These are phyloP conservation scores for Rhododendron griersonianum DNA, from an alignment of 148 eudicot species.

Conservation along the genomic window DNA sequence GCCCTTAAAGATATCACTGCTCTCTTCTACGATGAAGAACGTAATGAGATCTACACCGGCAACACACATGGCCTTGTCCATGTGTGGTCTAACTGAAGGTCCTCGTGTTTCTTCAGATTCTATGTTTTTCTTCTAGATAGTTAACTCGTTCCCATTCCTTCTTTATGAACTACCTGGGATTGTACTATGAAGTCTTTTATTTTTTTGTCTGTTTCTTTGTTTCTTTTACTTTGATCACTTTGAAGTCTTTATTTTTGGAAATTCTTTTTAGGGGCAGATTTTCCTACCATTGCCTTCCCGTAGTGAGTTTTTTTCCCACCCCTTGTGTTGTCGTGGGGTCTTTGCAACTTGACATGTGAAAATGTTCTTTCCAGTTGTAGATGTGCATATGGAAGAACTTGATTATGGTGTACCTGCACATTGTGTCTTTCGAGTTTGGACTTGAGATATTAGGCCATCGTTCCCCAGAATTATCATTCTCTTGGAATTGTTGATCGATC, in stretches of 20 bases:
- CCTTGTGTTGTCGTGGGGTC: neutral
- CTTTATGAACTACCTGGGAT: neutral
- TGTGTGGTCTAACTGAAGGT: constrained; percentile 91
- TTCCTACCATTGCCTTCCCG: neutral
- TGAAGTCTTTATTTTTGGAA: neutral
- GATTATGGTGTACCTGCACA: neutral
- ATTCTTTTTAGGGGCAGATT: neutral
- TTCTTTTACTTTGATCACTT: neutral
- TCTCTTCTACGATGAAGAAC: constrained; percentile 91
- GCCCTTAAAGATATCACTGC: constrained; percentile 95
- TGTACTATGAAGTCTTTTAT: neutral
- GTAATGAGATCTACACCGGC: constrained; percentile 93
- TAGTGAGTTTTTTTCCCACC: neutral
- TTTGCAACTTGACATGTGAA: neutral
- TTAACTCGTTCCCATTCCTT: neutral
- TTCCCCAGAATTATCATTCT: neutral
- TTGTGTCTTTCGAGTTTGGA: neutral
- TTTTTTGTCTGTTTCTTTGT: neutral
- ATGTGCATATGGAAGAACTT: neutral
- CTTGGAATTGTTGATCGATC: neutral
- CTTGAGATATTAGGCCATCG: neutral
- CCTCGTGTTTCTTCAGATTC: neutral
- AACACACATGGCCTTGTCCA: constrained; percentile 83
- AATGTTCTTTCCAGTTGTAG: constrained; percentile 5
- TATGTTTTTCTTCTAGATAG: constrained; percentile 5